phyloP scores from a whole-genome alignment of 768 basidiomycete genomes.

The Lentinula guzmanii region DNA sequence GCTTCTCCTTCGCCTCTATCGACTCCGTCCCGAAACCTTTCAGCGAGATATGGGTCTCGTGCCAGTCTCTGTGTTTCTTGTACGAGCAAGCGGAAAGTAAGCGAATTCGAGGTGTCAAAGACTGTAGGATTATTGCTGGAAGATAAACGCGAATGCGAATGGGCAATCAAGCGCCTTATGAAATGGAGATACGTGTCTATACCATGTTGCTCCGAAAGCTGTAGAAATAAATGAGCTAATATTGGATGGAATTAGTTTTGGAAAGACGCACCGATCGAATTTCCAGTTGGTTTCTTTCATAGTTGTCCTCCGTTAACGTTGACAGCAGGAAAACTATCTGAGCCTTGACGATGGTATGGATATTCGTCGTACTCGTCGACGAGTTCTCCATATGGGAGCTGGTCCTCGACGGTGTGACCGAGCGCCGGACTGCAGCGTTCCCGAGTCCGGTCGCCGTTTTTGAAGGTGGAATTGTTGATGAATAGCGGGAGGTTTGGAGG shows the following conservation, averaged over 20 bases:
- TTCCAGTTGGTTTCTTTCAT: constrained; percentile 88
- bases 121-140: constrained; percentile 54
- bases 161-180: constrained; percentile 90
- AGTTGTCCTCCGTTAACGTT: constrained; percentile 95
- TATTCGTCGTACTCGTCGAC: constrained; percentile 65
- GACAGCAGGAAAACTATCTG: constrained; percentile 98
- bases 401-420: constrained; percentile 75
- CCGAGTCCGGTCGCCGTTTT: constrained; percentile 73
- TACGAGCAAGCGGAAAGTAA: constrained; percentile 80
- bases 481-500: constrained; percentile 22
- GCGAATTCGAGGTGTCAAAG: constrained; percentile 68
- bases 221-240: constrained; percentile 12
- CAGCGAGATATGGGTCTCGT: constrained; percentile 84
- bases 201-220: constrained; percentile 97
- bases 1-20: constrained; percentile 84
- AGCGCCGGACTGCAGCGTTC: constrained; percentile 59
- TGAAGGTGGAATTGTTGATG: constrained; percentile 17
- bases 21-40: constrained; percentile 85
- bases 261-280: constrained; percentile 78
- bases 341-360: constrained; percentile 90
- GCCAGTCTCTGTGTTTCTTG: constrained; percentile 88
- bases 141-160: constrained; percentile 69
- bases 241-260: constrained; percentile 9
- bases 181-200: constrained; percentile 97
- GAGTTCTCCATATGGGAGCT: constrained; percentile 77